These are phyloP conservation scores for Elsinoe batatas DNA, from an alignment of 2,329 filamentous ascomycete genomes.

Conservation along the genomic window DNA sequence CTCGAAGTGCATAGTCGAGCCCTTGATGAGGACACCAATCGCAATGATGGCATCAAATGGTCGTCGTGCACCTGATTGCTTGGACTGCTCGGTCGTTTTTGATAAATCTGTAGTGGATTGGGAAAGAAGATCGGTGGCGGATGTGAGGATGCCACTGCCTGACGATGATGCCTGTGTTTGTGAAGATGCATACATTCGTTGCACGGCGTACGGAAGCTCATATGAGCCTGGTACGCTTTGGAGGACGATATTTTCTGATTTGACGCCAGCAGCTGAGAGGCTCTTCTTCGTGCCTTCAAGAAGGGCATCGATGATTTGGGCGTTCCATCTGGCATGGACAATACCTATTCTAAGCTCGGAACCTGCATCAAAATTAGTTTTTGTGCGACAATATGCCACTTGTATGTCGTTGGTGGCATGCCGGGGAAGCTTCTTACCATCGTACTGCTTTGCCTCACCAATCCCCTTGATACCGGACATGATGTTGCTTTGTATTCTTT, in stretches of 20 bases:
- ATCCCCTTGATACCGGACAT: constrained; percentile 54
- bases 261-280: constrained; percentile 69
- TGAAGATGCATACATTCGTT: constrained; percentile 51
- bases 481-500: constrained; percentile 9
- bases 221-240: constrained; percentile 90
- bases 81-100: constrained; percentile 19
- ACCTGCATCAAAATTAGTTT: constrained; percentile 48
- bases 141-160: constrained; percentile 48
- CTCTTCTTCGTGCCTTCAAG: constrained; percentile 70
- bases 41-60: constrained; percentile 92
- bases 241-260: constrained; percentile 75
- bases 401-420: constrained; percentile 14
- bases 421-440: constrained; percentile 36
- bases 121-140: constrained; percentile 67
- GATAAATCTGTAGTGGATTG: constrained; percentile 58
- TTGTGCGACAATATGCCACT: constrained; percentile 46
- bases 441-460: constrained; percentile 47
- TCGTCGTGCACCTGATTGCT: constrained; percentile 31
- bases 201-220: constrained; percentile 84
- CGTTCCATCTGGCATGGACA: constrained; percentile 93
- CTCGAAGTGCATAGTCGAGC: constrained; percentile 98
- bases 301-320: constrained; percentile 73
- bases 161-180: constrained; percentile 60
- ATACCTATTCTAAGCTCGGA: constrained; percentile 77
- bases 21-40: constrained; percentile 94